Evolutionary conservation across 345 rosid species (phyloP), one percentile per base, ranked within the genome.

Genomic region (Salix koriyanagi): DNA sequence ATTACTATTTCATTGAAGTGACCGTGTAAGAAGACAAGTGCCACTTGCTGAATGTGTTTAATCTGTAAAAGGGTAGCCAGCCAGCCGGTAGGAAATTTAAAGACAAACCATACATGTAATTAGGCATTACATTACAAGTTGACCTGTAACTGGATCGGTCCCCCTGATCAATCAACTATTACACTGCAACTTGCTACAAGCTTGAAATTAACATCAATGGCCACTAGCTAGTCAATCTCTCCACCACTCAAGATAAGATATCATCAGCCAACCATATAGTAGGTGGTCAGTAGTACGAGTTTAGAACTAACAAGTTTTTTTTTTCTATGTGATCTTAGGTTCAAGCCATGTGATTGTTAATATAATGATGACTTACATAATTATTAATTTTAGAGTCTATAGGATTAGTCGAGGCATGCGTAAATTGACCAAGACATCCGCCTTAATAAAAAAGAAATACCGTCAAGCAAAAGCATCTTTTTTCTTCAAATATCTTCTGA

Each of bases 371-470:
- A 34, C 1, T 34, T 34, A 4, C 0, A 34, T 32, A 3, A 32
- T 32, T 0, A 4, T 34, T 34, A 34, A 4, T 4, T 34, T 34
- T 34, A 34, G 32, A 30, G 32, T 30, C 32, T 30, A 30, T 2
- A 30, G 2, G 0, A 34, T 34, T 34, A 34, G 6, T 34, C 1
- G 6, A 34, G 1, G 0, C 6, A 34, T 5, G 0, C 0, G 0
- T 1, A 34, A 34, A 34, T 34, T 34, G 1, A 34, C 7, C 1
- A 5, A 5, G 1, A 34, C 37, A 0, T 6, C 37, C 6, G 1
- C 36, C 0, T 34, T 5, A 1, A 34, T 34, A 34, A 5, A 34
- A 34, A 34, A 34, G 37, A 34, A 34, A 54, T 10, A 7, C 28
- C 28, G 23, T 58, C 64, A 23, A n/a, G 14, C 2, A 58, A n/a